phyloP scores from a whole-genome alignment of 371 early-diverging fungal species.

The Saksenaea oblongispora region DNA sequence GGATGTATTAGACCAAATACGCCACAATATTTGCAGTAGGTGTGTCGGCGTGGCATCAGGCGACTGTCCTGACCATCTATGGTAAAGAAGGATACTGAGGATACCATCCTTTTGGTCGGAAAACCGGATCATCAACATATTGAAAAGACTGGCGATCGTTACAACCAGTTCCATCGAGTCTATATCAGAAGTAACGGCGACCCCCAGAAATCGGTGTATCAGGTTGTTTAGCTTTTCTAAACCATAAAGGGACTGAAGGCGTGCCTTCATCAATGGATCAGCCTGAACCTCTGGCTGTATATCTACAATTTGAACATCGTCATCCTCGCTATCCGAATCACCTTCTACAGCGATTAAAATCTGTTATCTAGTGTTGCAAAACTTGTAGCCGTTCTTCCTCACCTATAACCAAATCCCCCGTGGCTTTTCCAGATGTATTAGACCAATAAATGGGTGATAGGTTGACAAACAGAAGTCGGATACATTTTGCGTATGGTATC shows the following conservation, averaged over 20 bases:
- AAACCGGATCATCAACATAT: conserved; percentile 62
- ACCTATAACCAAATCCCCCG: conserved; percentile 19
- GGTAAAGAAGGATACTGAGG: conserved; percentile 55
- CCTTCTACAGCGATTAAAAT: neutral
- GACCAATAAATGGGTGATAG: conserved; percentile 33
- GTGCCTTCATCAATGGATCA: conserved; percentile 45
- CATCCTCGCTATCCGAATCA: conserved; percentile 29
- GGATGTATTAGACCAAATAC: conserved; percentile 24
- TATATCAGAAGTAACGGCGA: conserved; percentile 10
- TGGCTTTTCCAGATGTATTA: conserved; percentile 14
- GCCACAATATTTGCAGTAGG: conserved; percentile 33
- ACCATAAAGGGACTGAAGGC: conserved; percentile 50
- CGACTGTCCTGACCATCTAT: conserved; percentile 19
- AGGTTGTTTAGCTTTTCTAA: conserved; percentile 47
- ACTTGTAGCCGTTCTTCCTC: conserved; percentile 8
- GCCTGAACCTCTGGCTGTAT: conserved; percentile 14
- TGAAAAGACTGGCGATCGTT: conserved; percentile 49
- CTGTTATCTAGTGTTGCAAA: neutral
- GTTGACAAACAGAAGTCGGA: conserved; percentile 21
- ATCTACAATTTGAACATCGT: conserved; percentile 33
- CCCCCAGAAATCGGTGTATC: conserved; percentile 36
- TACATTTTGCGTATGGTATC: conserved; percentile 24
- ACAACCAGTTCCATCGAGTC: conserved; percentile 18
- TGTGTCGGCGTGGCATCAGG: conserved; percentile 7
- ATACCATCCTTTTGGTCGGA: conserved; percentile 57